phyloP scores from a whole-genome alignment of 768 basidiomycete species.

The Auricularia heimuer region DNA sequence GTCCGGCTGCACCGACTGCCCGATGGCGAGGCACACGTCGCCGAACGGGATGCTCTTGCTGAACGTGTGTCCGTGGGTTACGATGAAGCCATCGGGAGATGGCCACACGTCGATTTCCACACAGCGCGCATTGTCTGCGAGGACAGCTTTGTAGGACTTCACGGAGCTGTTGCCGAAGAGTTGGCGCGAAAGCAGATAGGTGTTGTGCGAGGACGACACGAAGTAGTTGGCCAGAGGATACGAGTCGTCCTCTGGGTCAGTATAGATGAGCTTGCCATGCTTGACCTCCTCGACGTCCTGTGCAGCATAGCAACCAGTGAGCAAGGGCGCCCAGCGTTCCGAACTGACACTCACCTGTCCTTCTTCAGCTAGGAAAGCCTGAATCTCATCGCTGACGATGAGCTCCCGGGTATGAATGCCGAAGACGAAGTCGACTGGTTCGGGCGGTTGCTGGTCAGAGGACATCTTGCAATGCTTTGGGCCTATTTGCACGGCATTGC shows the following conservation, averaged over 20 bases:
- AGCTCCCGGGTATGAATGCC: not conserved
- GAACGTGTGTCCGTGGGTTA: conserved; percentile 54
- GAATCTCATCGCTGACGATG: not conserved
- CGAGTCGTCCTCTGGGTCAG: conserved; percentile 27
- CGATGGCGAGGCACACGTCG: conserved; percentile 45
- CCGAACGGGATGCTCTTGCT: conserved; percentile 41
- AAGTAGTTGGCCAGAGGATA: conserved; percentile 47
- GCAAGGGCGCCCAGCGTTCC: not conserved
- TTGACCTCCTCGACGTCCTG: conserved; percentile 2
- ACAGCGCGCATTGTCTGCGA: conserved; percentile 42
- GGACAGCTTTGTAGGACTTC: conserved; percentile 44
- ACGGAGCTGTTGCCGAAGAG: conserved; percentile 45
- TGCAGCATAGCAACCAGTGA: not conserved
- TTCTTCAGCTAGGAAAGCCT: not conserved
- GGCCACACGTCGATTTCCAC: conserved; percentile 67
- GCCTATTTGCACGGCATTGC: no score
- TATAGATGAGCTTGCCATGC: not conserved
- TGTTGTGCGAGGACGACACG: conserved; percentile 57
- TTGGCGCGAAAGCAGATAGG: conserved; percentile 51
- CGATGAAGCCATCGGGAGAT: conserved; percentile 29
- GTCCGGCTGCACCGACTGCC: conserved; percentile 23
- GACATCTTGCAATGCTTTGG: no score
- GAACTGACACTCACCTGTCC: not conserved
- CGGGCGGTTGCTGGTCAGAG: not conserved
- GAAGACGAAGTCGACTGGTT: conserved; percentile 1